Percentiles rank a stretch among this genome's conserved stretches.
Conservation (phyloP, 2,329 filamentous ascomycete species). For the Paecilomyces variotii region DNA sequence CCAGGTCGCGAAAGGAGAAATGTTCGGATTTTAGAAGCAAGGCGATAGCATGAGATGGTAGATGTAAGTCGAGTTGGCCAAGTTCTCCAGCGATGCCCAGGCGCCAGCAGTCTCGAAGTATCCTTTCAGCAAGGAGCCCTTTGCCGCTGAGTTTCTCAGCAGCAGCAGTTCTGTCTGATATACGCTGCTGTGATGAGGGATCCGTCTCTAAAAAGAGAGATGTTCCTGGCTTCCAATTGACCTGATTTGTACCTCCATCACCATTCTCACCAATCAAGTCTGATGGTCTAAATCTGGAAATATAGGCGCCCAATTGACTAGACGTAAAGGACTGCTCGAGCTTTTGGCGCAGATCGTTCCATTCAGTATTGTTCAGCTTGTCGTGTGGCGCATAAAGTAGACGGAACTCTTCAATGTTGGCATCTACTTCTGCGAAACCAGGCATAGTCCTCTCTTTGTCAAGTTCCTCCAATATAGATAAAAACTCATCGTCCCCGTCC, state of each 20-base stretch:
- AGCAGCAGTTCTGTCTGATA: conserved; percentile 13
- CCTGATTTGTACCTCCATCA: background rate
- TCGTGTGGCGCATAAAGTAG: conserved; percentile 13
- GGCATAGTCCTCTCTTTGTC: conserved; percentile 11
- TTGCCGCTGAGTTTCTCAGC: conserved; percentile 21
- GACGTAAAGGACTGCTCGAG: conserved; percentile 27
- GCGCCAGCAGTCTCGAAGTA: conserved; percentile 33
- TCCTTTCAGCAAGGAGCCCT: conserved; percentile 22
- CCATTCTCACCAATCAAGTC: background rate
- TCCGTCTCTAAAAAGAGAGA: conserved; percentile 20
- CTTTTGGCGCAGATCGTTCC: conserved; percentile 20
- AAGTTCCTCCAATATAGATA: conserved; percentile 20
- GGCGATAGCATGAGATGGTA: conserved; percentile 19
- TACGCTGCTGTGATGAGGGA: conserved; percentile 5
- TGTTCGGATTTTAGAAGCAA: conserved; percentile 24
- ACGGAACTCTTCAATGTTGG: conserved; percentile 22
- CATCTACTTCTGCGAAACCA: conserved; percentile 10
- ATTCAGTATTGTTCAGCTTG: conserved; percentile 19
- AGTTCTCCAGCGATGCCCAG: conserved; percentile 24
- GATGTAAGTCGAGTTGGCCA: conserved; percentile 28
- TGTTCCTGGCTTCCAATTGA: conserved; percentile 24
- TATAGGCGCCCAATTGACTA: conserved; percentile 25
- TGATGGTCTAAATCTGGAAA: conserved; percentile 6
- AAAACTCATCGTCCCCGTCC: conserved; percentile 8
- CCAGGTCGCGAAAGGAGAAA: conserved; percentile 31